Percentiles rank a stretch among this genome's conserved stretches.
These are phyloP conservation scores for Platismatia glauca DNA, from an alignment of 495 filamentous ascomycete species.

Conservation along the genomic window DNA sequence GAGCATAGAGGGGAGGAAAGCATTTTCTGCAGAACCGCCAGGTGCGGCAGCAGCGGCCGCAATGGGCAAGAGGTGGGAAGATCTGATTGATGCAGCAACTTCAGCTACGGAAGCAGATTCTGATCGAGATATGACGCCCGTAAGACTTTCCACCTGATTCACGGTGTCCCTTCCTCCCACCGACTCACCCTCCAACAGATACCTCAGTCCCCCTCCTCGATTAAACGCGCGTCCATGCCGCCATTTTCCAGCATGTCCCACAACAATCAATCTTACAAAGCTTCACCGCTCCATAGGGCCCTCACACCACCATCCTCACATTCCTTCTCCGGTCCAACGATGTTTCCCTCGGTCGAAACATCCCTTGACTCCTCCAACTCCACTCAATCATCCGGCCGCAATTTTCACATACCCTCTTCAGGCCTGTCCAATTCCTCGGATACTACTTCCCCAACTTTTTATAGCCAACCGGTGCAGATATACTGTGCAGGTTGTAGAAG, in stretches of 20 bases:
- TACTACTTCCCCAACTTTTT: conserved; percentile 36
- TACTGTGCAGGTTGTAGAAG: conserved; percentile 79
- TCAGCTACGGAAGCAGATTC: conserved; percentile 84
- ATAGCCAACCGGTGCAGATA: conserved; percentile 59
- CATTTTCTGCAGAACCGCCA: conserved; percentile 72
- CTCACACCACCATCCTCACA: conserved; percentile 73
- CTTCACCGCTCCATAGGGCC: conserved; percentile 77
- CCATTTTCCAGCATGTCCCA: conserved; percentile 51
- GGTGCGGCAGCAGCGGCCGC: conserved; percentile 47
- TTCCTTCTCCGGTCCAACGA: conserved; percentile 54
- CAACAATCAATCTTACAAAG: conserved; percentile 67
- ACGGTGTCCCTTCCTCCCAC: not conserved
- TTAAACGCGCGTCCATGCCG: conserved; percentile 70
- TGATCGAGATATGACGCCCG: conserved; percentile 73
- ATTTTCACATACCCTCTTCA: conserved; percentile 55
- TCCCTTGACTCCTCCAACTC: conserved; percentile 43
- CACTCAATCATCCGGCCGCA: conserved; percentile 39
- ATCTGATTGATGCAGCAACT: conserved; percentile 83
- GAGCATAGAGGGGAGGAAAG: conserved; percentile 69
- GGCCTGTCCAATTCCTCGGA: conserved; percentile 43
- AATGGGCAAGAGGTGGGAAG: conserved; percentile 86
- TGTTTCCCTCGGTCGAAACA: conserved; percentile 78
- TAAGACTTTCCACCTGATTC: conserved; percentile 35
- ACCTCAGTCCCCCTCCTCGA: conserved; percentile 54
- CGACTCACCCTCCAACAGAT: conserved; percentile 36